Evolutionary conservation across 169 alveolate genomes (phyloP), one percentile per base, ranked within the genome.

Genomic region (Babesia microti): DNA sequence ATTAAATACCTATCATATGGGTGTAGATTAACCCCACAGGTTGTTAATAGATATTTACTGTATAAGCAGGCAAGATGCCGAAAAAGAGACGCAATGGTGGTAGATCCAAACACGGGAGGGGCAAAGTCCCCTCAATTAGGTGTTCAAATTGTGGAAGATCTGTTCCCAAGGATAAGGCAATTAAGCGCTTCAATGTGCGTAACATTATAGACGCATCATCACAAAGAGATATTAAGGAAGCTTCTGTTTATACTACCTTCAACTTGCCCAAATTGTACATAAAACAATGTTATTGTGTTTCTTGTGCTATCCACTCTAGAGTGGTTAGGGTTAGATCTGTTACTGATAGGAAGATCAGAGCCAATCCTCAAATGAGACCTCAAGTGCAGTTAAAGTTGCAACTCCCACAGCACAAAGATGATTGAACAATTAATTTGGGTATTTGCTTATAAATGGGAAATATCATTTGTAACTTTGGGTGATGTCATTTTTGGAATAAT

Each of bases 221-320:
- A 40, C 92, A 89, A 85, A 85, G 97, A 61, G 99, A 95, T 84
- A 88, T 95, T 69, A 87, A 86, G 71, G 98, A 91, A 59, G 91
- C 93, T 40, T 91, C 95, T 22, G 97, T 90, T 52, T 91, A 85
- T 75, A 72, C 87, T 56, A 87, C 86, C 22, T 85, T 81, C 80
- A 58, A 73, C 70, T 85, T 94, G 68, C 99, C 99, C 21, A 94
- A 92, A 83, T 84, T 96, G 75, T 96, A 91, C 90, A 91, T 91
- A 70, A 96, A 96, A 86, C 96, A 88, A 85, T 88, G 91, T 63
- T 96, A 96, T 79, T 96, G 99, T 89, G 93, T 96, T 22, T 91
- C 99, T 43, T 96, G 99, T 71, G 99, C 98, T 33, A 95, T 96
- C 73, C 99, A 95, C 92, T 91, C 98, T 42, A 92, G 99, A 46